Conservation (phyloP, 1,284 basidiomycete species). For the Limonomyces culmigenus region DNA sequence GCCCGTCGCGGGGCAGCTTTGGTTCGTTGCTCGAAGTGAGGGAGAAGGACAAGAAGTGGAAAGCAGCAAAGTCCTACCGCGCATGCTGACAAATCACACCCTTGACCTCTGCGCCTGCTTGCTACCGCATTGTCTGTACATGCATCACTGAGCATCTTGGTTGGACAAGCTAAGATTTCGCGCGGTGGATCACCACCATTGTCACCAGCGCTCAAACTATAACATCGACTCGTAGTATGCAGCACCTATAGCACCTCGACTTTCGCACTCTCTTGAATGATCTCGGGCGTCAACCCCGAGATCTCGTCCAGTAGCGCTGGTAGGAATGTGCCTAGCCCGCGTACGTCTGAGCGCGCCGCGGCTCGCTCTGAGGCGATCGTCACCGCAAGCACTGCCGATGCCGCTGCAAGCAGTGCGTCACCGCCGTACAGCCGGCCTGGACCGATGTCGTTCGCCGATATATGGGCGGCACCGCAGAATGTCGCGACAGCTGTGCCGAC, state of each 20-base stretch:
- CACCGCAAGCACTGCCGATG: conserved; percentile 65
- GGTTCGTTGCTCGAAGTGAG: no score
- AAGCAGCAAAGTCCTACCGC: no score
- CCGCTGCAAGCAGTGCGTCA: conserved; percentile 58
- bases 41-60: no score
- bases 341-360: conserved; percentile 47
- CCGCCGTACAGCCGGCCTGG: conserved; percentile 39
- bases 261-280: conserved; percentile 18
- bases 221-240: no score
- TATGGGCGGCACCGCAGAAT: conserved; percentile 59
- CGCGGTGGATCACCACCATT: no score
- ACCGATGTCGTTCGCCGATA: conserved; percentile 13
- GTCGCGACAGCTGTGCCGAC: conserved; percentile 64
- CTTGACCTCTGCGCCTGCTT: no score
- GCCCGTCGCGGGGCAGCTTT: no score
- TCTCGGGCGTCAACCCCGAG: conserved; percentile 41
- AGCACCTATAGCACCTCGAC: conserved; percentile 5
- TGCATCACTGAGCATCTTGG: no score
- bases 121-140: no score
- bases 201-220: no score
- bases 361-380: conserved; percentile 79
- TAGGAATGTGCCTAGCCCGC: conserved; percentile 79
- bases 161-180: no score
- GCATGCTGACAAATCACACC: no score
- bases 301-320: conserved; percentile 78